Base-by-base conservation (phyloP, 306 rosid genomes). In the Quercus glauca region DNA sequence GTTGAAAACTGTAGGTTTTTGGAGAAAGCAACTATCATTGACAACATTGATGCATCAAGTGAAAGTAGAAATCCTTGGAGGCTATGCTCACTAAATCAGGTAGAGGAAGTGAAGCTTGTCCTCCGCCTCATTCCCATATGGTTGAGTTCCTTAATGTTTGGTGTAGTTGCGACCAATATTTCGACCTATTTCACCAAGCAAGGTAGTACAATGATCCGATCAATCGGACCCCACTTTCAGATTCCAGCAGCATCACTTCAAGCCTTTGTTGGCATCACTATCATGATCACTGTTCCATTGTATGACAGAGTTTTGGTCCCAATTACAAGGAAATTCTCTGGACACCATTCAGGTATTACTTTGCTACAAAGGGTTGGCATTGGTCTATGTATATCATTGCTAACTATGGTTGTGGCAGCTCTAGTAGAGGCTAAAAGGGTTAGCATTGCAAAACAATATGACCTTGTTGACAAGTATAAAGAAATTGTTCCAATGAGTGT, bases 181-280 rank as follows among this genome's bases (percentile, higher is more conserved):
- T 71, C 65, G 63, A 87, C 91, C 29, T 77, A 53, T 78, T 87
- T 77, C 82, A 83, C 77, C 56, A 87, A 87, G 58, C 91, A 87
- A 83, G 83, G 80, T 12, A 77, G 82, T 78, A 80, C 82, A 37
- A 80, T 85, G 83, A 49, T 51, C 63, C 55, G 85, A 49, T 33
- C 85, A 1, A n/a, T 85, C 9, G 85, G 88, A 28, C 81, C 85
- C 26, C 69, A 67, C 37, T 87, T 85, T 17, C 14, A 41, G 19
- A 5, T 85, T 51, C 77, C 91, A 0, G 80, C 85, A 2, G 88
- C 91, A 1, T 85, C 88, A 25, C 85, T 87, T 26, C 87, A 80
- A 21, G 75, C 78, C 75, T 3, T 87, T 1, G 59, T 87, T 6
- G 81, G 83, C 73, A 8, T 78, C 21, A 58, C 86, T 4, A 60